These are phyloP conservation scores for Selaginella tamariscina DNA, from an alignment of 75 land plant species.

Conservation along the genomic window DNA sequence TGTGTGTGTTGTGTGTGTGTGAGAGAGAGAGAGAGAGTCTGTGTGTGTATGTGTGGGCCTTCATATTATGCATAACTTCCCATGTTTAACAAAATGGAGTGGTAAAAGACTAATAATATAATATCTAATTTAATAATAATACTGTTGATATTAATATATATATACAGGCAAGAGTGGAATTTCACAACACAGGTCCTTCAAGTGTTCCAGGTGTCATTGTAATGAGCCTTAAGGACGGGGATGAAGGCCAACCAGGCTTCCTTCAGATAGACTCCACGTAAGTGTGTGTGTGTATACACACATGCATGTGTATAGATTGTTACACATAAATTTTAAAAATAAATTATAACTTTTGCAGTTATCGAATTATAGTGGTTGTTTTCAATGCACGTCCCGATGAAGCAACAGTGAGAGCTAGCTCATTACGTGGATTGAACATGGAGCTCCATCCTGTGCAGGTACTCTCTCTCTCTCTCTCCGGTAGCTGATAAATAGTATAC, in stretches of 20 bases:
- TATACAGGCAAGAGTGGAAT: slow-evolving; percentile 61
- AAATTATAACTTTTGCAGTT: slow-evolving; percentile 41
- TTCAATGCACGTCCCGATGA: slow-evolving; percentile 53
- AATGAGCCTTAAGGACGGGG: slow-evolving; percentile 84
- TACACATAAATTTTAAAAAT: no score
- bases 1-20: no score
- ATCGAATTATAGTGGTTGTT: slow-evolving; percentile 49
- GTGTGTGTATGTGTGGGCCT: no score
- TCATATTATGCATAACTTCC: no score
- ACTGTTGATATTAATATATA: not conserved
- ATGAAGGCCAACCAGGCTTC: slow-evolving; percentile 51
- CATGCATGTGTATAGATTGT: not conserved
- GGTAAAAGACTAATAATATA: no score
- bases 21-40: no score
- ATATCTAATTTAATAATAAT: not conserved
- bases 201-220: slow-evolving; percentile 59
- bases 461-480: no score
- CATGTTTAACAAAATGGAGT: no score
- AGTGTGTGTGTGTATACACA: slow-evolving; percentile 12
- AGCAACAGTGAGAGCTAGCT: slow-evolving; percentile 20
- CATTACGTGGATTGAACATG: slow-evolving; percentile 23
- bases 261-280: slow-evolving; percentile 62
- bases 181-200: slow-evolving; percentile 65
- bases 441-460: slow-evolving; percentile 73
- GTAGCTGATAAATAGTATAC: no score